phyloP scores from a whole-genome alignment of 2,329 filamentous ascomycete genomes.

The Dothideomycetes sp. region DNA sequence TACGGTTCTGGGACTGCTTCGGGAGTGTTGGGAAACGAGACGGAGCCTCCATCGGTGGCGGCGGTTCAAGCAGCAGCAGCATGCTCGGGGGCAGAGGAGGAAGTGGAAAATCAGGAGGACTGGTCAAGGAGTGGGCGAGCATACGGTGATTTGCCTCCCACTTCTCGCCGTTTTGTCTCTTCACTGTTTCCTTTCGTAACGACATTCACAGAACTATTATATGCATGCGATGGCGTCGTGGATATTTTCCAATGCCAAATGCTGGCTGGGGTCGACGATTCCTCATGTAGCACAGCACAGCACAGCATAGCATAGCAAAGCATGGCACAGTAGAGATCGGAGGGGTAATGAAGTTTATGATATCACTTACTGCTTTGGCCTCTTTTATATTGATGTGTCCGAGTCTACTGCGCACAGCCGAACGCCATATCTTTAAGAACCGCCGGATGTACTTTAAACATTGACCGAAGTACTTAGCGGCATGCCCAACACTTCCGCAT shows the following conservation, averaged over 20 bases:
- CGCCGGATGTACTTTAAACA: no score
- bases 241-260: background rate
- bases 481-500: no score
- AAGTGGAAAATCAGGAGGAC: slow-evolving; percentile 37
- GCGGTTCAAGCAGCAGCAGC: no score
- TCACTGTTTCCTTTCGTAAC: background rate
- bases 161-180: background rate
- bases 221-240: background rate
- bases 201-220: background rate
- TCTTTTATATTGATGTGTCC: no score
- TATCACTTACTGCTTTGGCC: no score
- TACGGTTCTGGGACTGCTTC: slow-evolving; percentile 96
- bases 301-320: background rate
- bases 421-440: no score
- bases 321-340: no score
- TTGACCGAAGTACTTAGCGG: no score
- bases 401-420: no score
- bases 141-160: slow-evolving; percentile 45
- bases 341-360: no score
- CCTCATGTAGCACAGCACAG: background rate
- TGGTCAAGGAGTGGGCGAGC: slow-evolving; percentile 68
- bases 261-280: background rate
- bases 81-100: no score
- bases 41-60: slow-evolving; percentile 50
- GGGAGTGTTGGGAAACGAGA: slow-evolving; percentile 63